phyloP scores from a whole-genome alignment of 2,329 filamentous ascomycete genomes.

The Hirsutella rhossiliensis region DNA sequence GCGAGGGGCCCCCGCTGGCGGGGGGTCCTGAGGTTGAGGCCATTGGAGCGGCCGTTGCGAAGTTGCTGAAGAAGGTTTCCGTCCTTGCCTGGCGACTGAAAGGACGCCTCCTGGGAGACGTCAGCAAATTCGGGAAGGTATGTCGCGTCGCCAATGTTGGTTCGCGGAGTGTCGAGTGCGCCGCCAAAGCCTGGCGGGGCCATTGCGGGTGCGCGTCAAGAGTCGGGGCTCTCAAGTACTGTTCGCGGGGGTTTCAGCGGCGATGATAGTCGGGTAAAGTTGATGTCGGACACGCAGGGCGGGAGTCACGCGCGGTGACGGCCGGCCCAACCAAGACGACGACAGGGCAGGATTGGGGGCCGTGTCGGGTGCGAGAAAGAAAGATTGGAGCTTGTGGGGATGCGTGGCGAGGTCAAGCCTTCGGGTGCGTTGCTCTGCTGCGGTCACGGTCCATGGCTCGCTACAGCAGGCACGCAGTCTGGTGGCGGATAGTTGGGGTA shows the following conservation, averaged over 20 bases:
- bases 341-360: neutral
- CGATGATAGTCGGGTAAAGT: neutral
- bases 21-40: conserved; percentile 58
- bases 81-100: conserved; percentile 63
- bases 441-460: neutral
- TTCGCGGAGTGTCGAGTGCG: conserved; percentile 75
- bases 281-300: neutral
- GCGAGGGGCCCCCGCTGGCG: conserved; percentile 57
- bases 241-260: neutral
- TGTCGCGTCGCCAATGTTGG: conserved; percentile 73
- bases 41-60: conserved; percentile 49
- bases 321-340: neutral
- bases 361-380: neutral
- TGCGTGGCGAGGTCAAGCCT: neutral
- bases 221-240: neutral
- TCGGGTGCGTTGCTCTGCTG: neutral
- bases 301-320: neutral
- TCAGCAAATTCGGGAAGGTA: conserved; percentile 63
- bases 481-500: neutral
- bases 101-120: conserved; percentile 78
- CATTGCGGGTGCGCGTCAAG: conserved; percentile 31
- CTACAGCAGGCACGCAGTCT: neutral
- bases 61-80: conserved; percentile 62
- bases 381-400: neutral
- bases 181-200: conserved; percentile 48